Base-by-base conservation (phyloP, 2,329 filamentous ascomycete species). In the Arthrobotrys iridis region DNA sequence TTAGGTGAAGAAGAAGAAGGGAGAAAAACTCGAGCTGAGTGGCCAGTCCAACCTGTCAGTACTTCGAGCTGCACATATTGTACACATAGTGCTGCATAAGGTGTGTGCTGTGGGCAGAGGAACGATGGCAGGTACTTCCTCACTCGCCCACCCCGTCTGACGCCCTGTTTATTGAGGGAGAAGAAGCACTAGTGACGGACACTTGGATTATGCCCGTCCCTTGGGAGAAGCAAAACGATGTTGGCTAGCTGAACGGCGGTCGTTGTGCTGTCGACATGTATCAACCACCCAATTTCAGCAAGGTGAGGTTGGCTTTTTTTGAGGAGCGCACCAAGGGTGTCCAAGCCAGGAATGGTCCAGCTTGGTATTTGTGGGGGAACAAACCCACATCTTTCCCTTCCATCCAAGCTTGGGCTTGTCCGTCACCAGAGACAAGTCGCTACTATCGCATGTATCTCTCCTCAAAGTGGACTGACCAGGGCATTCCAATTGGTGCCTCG, bases 281-380 rank as follows among this genome's bases (percentile, higher is more conserved):
- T 63, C 62, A 74, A 74, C 70, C 70, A 67, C 70, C 70, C 70
- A 74, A 67, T 74, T 74, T 74, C 70, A 62, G 70, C 55, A 74
- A 74, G 62, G 70, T 67, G 70, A 74, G 70, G 62, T 74, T 74
- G 62, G 70, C 70, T 74, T 74, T 55, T 64, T 74, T 74, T 74
- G 70, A 74, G 70, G 70, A 74, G 70, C 70, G 70, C 70, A 74
- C 70, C 70, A 74, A 67, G 70, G 68, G 70, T 67, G 62, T 67
- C 70, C 70, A 74, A 67, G 70, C 70, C 70, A 74, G 70, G 70
- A 74, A 74, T 74, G 62, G 70, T 74, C 70, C 70, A 74, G 70
- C 70, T 74, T 74, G 70, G 70, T 67, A 74, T 74, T 74, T 74
- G 62, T 66, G 62, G 70, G 70, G 70, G 70, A 66, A 28, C 55